Evolutionary conservation across 2,329 filamentous ascomycete species (phyloP), one percentile per base, ranked within the genome.

Genomic region (Ophiostoma perfectum): DNA sequence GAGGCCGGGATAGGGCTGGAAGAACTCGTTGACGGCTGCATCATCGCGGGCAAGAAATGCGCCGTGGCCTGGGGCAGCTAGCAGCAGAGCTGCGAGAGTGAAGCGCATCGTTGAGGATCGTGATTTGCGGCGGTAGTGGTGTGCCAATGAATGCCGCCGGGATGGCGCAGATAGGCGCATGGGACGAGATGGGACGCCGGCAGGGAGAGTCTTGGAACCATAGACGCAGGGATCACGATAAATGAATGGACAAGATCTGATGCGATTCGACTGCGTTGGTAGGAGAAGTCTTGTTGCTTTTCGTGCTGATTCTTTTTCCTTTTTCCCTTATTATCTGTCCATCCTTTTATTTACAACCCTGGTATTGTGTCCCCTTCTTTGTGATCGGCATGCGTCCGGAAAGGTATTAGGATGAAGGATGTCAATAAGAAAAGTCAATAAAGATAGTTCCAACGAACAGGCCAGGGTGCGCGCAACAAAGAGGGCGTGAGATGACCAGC

Each of bases 371-470:
- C 41, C 45, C 60, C 4, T 66, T 66, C 39, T 68, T 68, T 65
- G 66, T 68, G n/a, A 44, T 52, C 64, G 60, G 27, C 58, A 63
- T 55, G 66, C 60, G 52, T 65, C 66, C 66, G 66, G 66, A 68
- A 68, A 65, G 18, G 66, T 60, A 39, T 38, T 16, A 49, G 47
- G 64, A 60, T 63, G 39, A 39, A 68, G 55, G 55, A 62, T 44
- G 49, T 11, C 16, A 47, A 65, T 27, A 27, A 27, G 27, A 27
- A 27, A 27, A 27, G 27, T 27, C 27, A 27, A 27, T 39, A 38
- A 52, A 47, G 41, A 38, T 66, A 42, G 14, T 42, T 45, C 55
- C 38, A 39, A 64, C 67, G 55, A 60, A 66, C 60, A 16, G 65
- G 2, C 16, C 9, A 52, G 67, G 49, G 49, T 55, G 42, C 27